A percentile compares a stretch with the other conserved stretches of the same genome.
Conservation (phyloP, 2,329 filamentous ascomycete species). For the Pestalotiopsis sp. region DNA sequence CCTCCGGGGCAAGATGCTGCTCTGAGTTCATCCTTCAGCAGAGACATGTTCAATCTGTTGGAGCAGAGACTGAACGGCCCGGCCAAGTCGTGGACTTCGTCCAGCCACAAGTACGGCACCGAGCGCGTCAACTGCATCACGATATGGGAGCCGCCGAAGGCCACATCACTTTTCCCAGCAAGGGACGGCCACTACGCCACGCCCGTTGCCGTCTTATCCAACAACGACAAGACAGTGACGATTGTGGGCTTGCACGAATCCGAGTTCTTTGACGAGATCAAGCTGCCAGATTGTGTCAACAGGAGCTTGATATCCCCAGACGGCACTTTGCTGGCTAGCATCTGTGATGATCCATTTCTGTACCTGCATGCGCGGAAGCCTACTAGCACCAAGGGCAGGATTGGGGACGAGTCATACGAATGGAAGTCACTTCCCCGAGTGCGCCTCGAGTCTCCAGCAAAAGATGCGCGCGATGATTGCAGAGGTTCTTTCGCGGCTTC, state of each 20-base stretch:
- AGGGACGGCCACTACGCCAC: slow-evolving; percentile 43
- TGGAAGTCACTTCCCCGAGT: slow-evolving; percentile 55
- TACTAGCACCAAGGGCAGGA: slow-evolving; percentile 32
- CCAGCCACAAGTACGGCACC: slow-evolving; percentile 54
- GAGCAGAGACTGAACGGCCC: slow-evolving; percentile 34
- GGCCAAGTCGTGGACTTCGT: slow-evolving; percentile 47
- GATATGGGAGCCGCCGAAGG: slow-evolving; percentile 56
- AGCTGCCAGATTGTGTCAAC: slow-evolving; percentile 85
- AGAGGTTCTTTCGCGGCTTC: slow-evolving; percentile 76
- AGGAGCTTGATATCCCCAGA: slow-evolving; percentile 92
- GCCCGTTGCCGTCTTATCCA: slow-evolving; percentile 72
- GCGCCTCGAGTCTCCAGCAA: slow-evolving; percentile 58
- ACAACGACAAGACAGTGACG: slow-evolving; percentile 89
- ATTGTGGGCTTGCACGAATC: slow-evolving; percentile 72
- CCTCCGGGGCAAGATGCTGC: slow-evolving; percentile 32
- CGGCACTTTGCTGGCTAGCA: slow-evolving; percentile 75
- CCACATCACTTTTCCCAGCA: slow-evolving; percentile 22
- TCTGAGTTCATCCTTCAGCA: slow-evolving; percentile 28
- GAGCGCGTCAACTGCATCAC: slow-evolving; percentile 69
- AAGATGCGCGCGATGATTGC: slow-evolving; percentile 53
- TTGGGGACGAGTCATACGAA: slow-evolving; percentile 34
- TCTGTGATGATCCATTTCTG: slow-evolving; percentile 83
- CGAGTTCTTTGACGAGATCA: slow-evolving; percentile 67
- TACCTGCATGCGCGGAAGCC: slow-evolving; percentile 72
- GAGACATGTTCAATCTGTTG: slow-evolving; percentile 32